Percentiles rank a stretch among this genome's conserved stretches.
phyloP scores from a whole-genome alignment of 306 rosid species.

The Cercis canadensis region DNA sequence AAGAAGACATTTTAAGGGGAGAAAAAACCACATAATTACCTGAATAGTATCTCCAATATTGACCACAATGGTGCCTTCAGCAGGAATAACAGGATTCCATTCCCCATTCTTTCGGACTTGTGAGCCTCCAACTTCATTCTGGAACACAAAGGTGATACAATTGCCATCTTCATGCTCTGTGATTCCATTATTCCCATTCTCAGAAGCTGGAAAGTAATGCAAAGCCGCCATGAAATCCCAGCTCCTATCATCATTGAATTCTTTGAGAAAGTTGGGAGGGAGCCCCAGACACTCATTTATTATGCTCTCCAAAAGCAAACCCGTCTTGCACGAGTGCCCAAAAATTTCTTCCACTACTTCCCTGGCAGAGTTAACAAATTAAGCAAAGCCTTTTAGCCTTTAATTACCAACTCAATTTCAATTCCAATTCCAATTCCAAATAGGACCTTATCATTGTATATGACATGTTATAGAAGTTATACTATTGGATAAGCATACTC shows the following conservation, averaged over 20 bases:
- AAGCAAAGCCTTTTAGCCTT: background rate
- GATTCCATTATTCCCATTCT: constrained; percentile 43
- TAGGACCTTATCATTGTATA: too few species aligned
- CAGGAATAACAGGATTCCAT: constrained; percentile 56
- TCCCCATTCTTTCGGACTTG: constrained; percentile 44
- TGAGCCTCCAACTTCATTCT: constrained; percentile 61
- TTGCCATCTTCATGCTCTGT: constrained; percentile 57
- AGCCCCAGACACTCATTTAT: constrained; percentile 57
- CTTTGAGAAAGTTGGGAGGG: constrained; percentile 48
- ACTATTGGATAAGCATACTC: too few species aligned
- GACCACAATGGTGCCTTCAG: constrained; percentile 53
- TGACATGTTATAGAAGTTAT: too few species aligned
- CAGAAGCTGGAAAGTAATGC: constrained; percentile 50
- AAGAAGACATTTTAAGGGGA: background rate
- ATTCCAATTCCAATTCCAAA: too few species aligned
- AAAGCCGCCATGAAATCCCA: constrained; percentile 51
- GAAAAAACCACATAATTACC: constrained; percentile 28
- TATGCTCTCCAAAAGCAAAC: constrained; percentile 49
- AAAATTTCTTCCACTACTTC: constrained; percentile 56
- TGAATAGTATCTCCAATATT: constrained; percentile 58
- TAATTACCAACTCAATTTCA: background rate
- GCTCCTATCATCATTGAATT: constrained; percentile 55
- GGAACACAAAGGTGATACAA: constrained; percentile 47
- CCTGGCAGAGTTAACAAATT: constrained; percentile 34
- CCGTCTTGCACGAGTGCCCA: constrained; percentile 36